Evolutionary conservation across 495 filamentous ascomycete genomes (phyloP).

Genomic region (Amphirosellinia nigrospora): DNA sequence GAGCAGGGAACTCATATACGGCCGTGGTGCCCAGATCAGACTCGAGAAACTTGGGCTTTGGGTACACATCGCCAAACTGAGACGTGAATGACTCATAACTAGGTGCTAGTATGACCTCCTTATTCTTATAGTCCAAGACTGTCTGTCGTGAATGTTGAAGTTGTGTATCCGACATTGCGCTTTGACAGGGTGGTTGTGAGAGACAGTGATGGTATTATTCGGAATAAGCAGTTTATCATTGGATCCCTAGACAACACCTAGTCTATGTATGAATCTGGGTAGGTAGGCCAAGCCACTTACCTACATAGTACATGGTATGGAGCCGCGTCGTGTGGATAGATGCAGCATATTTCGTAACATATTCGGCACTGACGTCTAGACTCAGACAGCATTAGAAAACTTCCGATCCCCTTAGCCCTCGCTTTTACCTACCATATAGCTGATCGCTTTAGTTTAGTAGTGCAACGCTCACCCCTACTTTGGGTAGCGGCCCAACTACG

Average conservation of each 20-base stretch:
- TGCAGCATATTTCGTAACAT: not conserved
- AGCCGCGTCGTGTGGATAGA: not conserved
- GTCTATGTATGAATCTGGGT: not conserved
- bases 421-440: not conserved
- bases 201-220: not conserved
- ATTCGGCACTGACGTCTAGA: not conserved
- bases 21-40: slow-evolving; percentile 17
- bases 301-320: not conserved
- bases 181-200: not conserved
- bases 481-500: not conserved
- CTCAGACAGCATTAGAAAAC: not conserved
- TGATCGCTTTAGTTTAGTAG: not conserved
- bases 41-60: slow-evolving; percentile 14
- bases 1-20: slow-evolving; percentile 3
- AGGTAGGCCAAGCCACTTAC: not conserved
- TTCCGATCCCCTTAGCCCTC: not conserved
- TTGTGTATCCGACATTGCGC: not conserved
- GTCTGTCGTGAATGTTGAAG: not conserved
- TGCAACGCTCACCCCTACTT: too few species aligned
- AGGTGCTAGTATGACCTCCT: not conserved
- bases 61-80: slow-evolving; percentile 9
- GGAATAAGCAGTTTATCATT: not conserved
- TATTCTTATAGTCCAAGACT: not conserved
- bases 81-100: slow-evolving; percentile 9
- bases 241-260: not conserved